Evolutionary conservation across 78 protist genomes (phyloP), one percentile per base, ranked within the genome.

Genomic region (Thecamonas trahens): DNA sequence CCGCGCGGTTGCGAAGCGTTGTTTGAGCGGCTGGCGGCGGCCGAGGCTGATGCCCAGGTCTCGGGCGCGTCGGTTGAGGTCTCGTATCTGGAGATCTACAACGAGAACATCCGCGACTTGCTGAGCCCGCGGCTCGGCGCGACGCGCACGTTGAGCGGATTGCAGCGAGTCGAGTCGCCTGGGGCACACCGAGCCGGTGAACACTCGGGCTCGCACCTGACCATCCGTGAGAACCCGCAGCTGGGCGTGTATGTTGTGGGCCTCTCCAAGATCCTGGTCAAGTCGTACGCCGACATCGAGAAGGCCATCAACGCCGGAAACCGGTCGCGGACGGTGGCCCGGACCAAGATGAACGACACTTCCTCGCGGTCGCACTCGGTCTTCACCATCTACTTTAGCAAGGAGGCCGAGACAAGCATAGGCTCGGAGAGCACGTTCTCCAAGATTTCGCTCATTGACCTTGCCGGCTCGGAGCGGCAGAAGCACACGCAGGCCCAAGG

Each of bases 401-500:
- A 66, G 39, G 44, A 61, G 17, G 69, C 67, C 58, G 52, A 31
- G n/a, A 31, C 52, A 47, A 18, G 28, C 13, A 18, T 15, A 47
- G 13, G 28, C 15, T 15, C 52, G 52, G 13, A 13, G 13, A 15
- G 15, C 13, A 18, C 24, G 9, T 11, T 28, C 28, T 11, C 38
- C 24, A 57, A 28, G 38, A 58, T 69, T 6, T 14, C 14, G 6
- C 68, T 61, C 28, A 61, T 61, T 32, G 13, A 66, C 28, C 79
- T 86, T 11, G 91, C 90, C 29, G 94, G 94, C 47, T 74, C 85
- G 8, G 94, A 89, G 74, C 72, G 94, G 5, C 86, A 74, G 57
- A 39, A 53, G 22, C 34, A 61, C 38, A 79, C 94, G 0, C 84
- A 82, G 42, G 84, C 84, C 22, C 72, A 81, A 4, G 91, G 94